phyloP scores from a whole-genome alignment of 495 filamentous ascomycete species.

The Neurospora sp. region DNA sequence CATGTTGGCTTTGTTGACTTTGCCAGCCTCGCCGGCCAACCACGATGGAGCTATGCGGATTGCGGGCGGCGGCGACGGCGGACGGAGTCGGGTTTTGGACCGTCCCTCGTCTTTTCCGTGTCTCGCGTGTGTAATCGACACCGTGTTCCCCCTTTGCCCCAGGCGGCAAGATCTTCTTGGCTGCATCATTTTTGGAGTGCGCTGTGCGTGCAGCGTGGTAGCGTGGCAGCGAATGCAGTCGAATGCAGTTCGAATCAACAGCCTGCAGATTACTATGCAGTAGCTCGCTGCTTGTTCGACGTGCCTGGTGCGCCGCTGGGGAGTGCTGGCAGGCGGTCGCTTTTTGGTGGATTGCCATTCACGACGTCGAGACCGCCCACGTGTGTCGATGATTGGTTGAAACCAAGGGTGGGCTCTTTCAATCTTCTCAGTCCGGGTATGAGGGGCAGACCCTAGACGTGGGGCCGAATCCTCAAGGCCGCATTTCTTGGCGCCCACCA shows the following conservation, averaged over 20 bases:
- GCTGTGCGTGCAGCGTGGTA: background rate
- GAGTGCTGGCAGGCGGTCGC: background rate
- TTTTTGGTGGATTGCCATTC: slow-evolving; percentile 5
- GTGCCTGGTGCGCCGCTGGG: background rate
- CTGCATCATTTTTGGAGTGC: background rate
- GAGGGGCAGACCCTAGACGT: background rate
- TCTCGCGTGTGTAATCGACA: no score
- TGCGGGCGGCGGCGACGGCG: background rate
- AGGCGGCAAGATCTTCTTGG: background rate
- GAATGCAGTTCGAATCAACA: background rate
- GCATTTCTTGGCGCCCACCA: background rate
- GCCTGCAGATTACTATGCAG: background rate
- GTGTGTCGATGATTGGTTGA: slow-evolving; percentile 12
- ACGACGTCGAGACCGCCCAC: slow-evolving; percentile 3
- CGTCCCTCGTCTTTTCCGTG: background rate
- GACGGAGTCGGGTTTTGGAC: background rate
- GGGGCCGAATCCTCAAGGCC: background rate
- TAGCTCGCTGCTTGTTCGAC: background rate
- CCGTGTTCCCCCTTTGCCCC: background rate
- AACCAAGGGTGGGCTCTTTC: background rate
- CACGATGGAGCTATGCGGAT: background rate
- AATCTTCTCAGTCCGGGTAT: background rate
- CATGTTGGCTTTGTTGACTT: background rate
- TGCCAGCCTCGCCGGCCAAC: background rate
- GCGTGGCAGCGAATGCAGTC: background rate